Conservation (phyloP, 2,329 filamentous ascomycete genomes). For the Lecanoromycetidae sp. region DNA sequence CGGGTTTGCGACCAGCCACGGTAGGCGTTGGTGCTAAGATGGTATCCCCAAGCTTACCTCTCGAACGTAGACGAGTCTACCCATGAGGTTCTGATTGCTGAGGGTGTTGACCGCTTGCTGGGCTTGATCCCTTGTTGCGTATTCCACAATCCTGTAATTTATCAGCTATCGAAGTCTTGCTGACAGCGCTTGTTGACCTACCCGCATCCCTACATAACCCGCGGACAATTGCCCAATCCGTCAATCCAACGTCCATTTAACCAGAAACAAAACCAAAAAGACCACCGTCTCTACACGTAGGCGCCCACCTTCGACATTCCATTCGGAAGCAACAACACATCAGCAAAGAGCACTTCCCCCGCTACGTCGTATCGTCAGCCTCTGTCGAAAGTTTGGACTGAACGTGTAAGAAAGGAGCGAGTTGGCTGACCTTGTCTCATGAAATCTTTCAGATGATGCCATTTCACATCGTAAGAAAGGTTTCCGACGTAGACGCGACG, state of each 20-base stretch:
- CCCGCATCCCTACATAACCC: slow-evolving; percentile 99
- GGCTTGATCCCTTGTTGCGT: slow-evolving; percentile 97
- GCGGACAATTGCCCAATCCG: slow-evolving; percentile 87
- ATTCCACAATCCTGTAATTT: slow-evolving; percentile 86
- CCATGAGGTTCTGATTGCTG: slow-evolving; percentile 99
- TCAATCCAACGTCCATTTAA: slow-evolving; percentile 97
- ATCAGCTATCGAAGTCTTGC: slow-evolving; percentile 10
- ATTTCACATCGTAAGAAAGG: slow-evolving; percentile 98
- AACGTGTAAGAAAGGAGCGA: slow-evolving; percentile 13
- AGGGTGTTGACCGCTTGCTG: slow-evolving; percentile 94
- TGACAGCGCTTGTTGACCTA: slow-evolving; percentile 43
- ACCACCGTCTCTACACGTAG: slow-evolving; percentile 74
- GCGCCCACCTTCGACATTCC: slow-evolving; percentile 99
- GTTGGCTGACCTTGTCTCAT: slow-evolving; percentile 86
- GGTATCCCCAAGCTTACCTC: slow-evolving; percentile 49
- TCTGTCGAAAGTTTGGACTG: slow-evolving; percentile 1
- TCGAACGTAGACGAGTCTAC: slow-evolving; percentile 93
- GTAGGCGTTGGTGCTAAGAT: neutral
- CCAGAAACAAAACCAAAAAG: slow-evolving; percentile 51
- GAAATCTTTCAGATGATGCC: slow-evolving; percentile 99
- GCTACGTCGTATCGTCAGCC: slow-evolving; percentile 41
- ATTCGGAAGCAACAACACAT: slow-evolving; percentile 98
- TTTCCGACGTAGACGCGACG: slow-evolving; percentile 99
- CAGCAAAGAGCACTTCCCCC: slow-evolving; percentile 98
- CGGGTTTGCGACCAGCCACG: neutral